Evolutionary conservation across 345 rosid species (phyloP).

Genomic region (Heritiera littoralis): DNA sequence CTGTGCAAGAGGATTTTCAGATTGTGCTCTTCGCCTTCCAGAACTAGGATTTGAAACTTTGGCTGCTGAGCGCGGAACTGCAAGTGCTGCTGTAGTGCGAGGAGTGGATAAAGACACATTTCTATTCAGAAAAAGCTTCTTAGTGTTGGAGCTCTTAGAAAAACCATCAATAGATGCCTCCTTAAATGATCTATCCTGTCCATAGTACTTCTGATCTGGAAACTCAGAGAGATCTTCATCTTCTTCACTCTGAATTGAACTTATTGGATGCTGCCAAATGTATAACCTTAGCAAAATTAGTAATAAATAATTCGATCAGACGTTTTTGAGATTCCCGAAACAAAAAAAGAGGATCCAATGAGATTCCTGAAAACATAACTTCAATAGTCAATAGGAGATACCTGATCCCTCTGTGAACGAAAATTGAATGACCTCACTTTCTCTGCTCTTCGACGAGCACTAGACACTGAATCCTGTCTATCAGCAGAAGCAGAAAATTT

Average conservation of each 20-base stretch:
- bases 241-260: constrained; percentile 64
- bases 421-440: constrained; percentile 59
- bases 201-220: constrained; percentile 37
- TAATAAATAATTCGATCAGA: constrained; percentile 15
- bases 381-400: constrained; percentile 34
- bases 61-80: constrained; percentile 51
- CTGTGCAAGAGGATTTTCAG: constrained; percentile 75
- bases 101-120: constrained; percentile 57
- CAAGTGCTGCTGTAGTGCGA: constrained; percentile 55
- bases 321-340: constrained; percentile 20
- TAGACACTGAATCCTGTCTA: constrained; percentile 45
- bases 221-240: constrained; percentile 59
- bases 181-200: constrained; percentile 46
- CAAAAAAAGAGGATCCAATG: constrained; percentile 24
- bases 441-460: constrained; percentile 55
- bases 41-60: constrained; percentile 56
- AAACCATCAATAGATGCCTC: constrained; percentile 49
- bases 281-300: constrained; percentile 41
- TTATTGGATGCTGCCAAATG: constrained; percentile 64
- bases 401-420: constrained; percentile 72
- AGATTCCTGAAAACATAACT: constrained; percentile 20
- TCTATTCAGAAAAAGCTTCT: constrained; percentile 53
- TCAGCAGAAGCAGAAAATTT: constrained; percentile 51
- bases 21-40: constrained; percentile 65
- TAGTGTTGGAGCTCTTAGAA: constrained; percentile 57